phyloP scores from a whole-genome alignment of 2,329 filamentous ascomycete species.

The Xylaria sp. region DNA sequence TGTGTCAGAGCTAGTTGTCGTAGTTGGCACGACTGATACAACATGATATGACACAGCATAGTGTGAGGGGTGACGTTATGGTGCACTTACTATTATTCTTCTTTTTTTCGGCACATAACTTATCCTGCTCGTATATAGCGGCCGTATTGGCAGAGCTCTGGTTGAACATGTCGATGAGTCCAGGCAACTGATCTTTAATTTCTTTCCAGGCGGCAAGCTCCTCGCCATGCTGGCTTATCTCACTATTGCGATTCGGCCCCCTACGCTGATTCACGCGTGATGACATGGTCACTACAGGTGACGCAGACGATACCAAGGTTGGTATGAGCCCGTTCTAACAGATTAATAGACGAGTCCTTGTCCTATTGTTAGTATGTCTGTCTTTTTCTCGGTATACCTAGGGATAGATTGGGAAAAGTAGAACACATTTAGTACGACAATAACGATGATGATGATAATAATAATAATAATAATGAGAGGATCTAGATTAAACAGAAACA shows the following conservation, averaged over 20 bases:
- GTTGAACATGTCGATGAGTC: constrained; percentile 52
- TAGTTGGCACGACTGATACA: constrained; percentile 43
- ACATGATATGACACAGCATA: constrained; percentile 25
- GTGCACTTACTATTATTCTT: constrained; percentile 47
- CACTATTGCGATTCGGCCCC: constrained; percentile 52
- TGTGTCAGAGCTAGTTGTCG: constrained; percentile 42
- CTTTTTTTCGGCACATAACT: constrained; percentile 52
- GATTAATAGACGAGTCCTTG: constrained; percentile 22
- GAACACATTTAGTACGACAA: background rate
- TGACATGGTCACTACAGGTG: constrained; percentile 40
- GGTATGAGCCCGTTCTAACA: constrained; percentile 6
- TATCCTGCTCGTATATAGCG: constrained; percentile 54
- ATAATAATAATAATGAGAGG: constrained; percentile 6
- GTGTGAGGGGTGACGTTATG: background rate
- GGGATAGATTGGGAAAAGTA: background rate
- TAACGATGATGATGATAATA: background rate
- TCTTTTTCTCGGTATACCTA: constrained; percentile 23
- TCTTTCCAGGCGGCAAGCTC: constrained; percentile 56
- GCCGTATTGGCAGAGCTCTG: constrained; percentile 53
- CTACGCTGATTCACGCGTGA: constrained; percentile 49
- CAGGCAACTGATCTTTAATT: constrained; percentile 52
- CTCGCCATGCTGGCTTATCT: constrained; percentile 53
- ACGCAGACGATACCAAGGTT: background rate
- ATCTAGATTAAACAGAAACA: constrained; percentile 1
- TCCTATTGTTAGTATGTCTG: constrained; percentile 36